phyloP scores from a whole-genome alignment of 2,329 filamentous ascomycete species.

The Sporothrix luriei region DNA sequence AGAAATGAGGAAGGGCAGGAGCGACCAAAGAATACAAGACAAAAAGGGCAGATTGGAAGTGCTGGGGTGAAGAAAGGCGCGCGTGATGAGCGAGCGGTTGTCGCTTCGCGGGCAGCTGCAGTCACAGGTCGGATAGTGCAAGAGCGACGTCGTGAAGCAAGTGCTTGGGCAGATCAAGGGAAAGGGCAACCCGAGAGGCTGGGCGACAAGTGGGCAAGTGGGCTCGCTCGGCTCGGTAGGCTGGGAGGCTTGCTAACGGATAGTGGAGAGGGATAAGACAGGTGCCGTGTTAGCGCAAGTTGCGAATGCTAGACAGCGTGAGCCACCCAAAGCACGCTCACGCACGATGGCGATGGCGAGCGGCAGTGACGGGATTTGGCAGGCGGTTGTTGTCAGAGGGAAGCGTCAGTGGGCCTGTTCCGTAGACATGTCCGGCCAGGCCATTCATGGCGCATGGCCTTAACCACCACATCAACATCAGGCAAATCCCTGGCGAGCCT shows the following conservation, averaged over 20 bases:
- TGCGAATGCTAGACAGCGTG: conserved; percentile 15
- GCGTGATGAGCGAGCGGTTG: conserved; percentile 20
- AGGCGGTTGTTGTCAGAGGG: conserved; percentile 25
- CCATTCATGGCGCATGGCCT: conserved; percentile 1
- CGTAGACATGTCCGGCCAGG: conserved; percentile 3
- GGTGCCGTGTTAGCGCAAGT: neutral
- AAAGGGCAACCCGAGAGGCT: conserved; percentile 15
- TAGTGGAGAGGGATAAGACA: neutral
- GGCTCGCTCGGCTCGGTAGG: neutral
- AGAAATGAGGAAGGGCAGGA: neutral
- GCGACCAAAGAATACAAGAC: neutral
- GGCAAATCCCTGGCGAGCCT: conserved; percentile 12
- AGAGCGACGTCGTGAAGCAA: conserved; percentile 1
- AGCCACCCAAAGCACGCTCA: conserved; percentile 11
- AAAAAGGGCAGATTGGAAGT: conserved; percentile 3
- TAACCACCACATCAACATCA: neutral
- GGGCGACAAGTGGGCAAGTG: conserved; percentile 24
- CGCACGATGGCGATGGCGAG: conserved; percentile 30
- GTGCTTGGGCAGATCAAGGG: conserved; percentile 4
- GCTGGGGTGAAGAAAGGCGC: neutral
- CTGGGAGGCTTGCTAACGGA: neutral
- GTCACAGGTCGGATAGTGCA: conserved; percentile 19
- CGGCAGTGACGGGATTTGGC: conserved; percentile 35
- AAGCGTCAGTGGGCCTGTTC: neutral
- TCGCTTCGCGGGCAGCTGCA: conserved; percentile 16